phyloP scores from a whole-genome alignment of 179 eudicot genomes.

The Spinacia oleracea region DNA sequence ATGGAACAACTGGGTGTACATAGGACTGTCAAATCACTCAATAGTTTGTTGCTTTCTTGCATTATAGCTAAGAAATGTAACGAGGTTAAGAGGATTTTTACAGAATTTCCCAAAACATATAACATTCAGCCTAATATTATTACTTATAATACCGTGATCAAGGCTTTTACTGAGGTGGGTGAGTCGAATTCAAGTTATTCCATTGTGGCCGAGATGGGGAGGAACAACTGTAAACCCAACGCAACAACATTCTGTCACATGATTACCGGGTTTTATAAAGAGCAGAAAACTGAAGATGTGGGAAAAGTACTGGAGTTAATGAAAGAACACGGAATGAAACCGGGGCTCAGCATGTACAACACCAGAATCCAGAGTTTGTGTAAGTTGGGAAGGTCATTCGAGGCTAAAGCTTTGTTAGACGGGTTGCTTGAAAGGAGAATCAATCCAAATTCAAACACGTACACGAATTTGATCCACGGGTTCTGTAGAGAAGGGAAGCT shows the following conservation, averaged over 20 bases:
- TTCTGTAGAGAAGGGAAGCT: constrained; percentile 69
- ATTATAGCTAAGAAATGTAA: constrained; percentile 50
- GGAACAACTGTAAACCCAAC: constrained; percentile 58
- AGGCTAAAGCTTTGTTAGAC: constrained; percentile 79
- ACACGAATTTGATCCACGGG: constrained; percentile 66
- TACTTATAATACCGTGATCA: constrained; percentile 65
- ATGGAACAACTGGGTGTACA: constrained; percentile 54
- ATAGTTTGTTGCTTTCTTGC: constrained; percentile 69
- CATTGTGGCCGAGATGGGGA: constrained; percentile 69
- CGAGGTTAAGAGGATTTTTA: constrained; percentile 54
- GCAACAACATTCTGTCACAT: constrained; percentile 44
- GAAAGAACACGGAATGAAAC: constrained; percentile 46
- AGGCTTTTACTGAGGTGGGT: constrained; percentile 67
- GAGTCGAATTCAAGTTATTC: constrained; percentile 59
- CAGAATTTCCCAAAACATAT: constrained; percentile 61
- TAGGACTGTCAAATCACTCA: constrained; percentile 60
- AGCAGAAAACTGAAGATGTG: constrained; percentile 76
- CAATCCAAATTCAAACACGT: constrained; percentile 55
- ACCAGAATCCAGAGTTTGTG: constrained; percentile 75
- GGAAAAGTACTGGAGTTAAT: constrained; percentile 68
- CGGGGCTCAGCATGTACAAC: constrained; percentile 54
- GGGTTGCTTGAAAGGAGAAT: constrained; percentile 59
- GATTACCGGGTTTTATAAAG: constrained; percentile 79
- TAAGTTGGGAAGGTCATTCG: constrained; percentile 59
- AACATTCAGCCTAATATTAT: constrained; percentile 53